Evolutionary conservation across 805 yeast species (phyloP).

Genomic region (Yarrowia sp.): DNA sequence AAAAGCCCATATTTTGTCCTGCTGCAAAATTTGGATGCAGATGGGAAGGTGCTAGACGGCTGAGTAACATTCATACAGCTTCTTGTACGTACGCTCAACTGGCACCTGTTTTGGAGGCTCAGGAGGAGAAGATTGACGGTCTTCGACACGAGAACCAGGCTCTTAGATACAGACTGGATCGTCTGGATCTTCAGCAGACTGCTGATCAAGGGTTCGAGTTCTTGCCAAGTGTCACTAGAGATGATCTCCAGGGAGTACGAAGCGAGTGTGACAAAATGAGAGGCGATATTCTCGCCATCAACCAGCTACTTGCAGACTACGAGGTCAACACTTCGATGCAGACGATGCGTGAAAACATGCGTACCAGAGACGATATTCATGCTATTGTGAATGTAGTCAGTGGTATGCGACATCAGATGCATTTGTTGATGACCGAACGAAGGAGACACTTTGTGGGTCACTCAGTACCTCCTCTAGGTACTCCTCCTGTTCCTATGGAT

Average conservation of each 20-base stretch:
- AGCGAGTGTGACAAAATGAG: constrained; percentile 41
- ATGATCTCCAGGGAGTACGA: constrained; percentile 29
- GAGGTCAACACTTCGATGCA: constrained; percentile 39
- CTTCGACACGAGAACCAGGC: constrained; percentile 40
- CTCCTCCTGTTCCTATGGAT: constrained; percentile 1
- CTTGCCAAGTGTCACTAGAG: constrained; percentile 29
- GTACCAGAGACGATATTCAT: constrained; percentile 39
- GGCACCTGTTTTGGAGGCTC: constrained; percentile 35
- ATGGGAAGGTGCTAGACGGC: constrained; percentile 34
- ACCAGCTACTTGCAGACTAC: constrained; percentile 37
- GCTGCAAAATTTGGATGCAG: constrained; percentile 37
- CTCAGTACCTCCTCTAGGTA: background rate
- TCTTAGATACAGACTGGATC: constrained; percentile 37
- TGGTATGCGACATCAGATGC: constrained; percentile 41
- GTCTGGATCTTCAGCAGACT: constrained; percentile 29
- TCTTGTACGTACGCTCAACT: constrained; percentile 36
- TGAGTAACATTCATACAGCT: constrained; percentile 31
- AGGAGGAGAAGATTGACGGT: constrained; percentile 34
- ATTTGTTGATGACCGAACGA: constrained; percentile 38
- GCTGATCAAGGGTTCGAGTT: constrained; percentile 34
- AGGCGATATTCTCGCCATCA: constrained; percentile 38
- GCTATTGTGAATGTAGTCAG: constrained; percentile 37
- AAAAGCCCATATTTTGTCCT: constrained; percentile 32
- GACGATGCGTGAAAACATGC: constrained; percentile 39
- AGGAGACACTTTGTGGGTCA: constrained; percentile 30